Evolutionary conservation across 2,329 filamentous ascomycete species (phyloP).

Genomic region (Ascochyta viciae-villosae): DNA sequence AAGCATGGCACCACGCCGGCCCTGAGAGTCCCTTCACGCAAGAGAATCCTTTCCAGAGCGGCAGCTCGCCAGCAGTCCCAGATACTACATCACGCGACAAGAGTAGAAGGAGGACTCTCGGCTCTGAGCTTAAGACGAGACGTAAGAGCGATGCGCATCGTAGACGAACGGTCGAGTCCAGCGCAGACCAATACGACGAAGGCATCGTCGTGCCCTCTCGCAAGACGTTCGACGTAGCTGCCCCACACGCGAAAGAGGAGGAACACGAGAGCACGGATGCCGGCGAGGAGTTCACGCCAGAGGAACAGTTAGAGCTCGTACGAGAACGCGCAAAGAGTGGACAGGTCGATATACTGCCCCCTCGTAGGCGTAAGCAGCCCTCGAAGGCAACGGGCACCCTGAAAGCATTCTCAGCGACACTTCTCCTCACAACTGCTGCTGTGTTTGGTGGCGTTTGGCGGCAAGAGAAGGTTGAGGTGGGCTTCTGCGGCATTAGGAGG

Average conservation of each 20-base stretch:
- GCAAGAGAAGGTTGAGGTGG: constrained; percentile 94
- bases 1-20: constrained; percentile 50
- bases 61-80: constrained; percentile 68
- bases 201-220: constrained; percentile 62
- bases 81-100: constrained; percentile 51
- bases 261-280: constrained; percentile 62
- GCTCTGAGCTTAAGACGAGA: constrained; percentile 50
- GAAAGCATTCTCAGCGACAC: constrained; percentile 72
- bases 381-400: constrained; percentile 58
- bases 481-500: constrained; percentile 85
- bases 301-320: constrained; percentile 80
- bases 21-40: constrained; percentile 77
- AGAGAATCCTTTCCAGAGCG: constrained; percentile 93
- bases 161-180: constrained; percentile 52
- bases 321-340: constrained; percentile 68
- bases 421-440: constrained; percentile 73
- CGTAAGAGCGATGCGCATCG: constrained; percentile 53
- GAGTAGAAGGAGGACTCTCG: constrained; percentile 59
- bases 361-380: constrained; percentile 38
- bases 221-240: constrained; percentile 65
- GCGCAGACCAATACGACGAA: constrained; percentile 58
- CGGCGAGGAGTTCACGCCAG: constrained; percentile 92
- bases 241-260: constrained; percentile 53
- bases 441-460: constrained; percentile 84
- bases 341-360: constrained; percentile 57